Evolutionary conservation across 208 protist species (phyloP), one percentile per base, ranked within the genome.

Genomic region (Acanthamoeba quina): DNA sequence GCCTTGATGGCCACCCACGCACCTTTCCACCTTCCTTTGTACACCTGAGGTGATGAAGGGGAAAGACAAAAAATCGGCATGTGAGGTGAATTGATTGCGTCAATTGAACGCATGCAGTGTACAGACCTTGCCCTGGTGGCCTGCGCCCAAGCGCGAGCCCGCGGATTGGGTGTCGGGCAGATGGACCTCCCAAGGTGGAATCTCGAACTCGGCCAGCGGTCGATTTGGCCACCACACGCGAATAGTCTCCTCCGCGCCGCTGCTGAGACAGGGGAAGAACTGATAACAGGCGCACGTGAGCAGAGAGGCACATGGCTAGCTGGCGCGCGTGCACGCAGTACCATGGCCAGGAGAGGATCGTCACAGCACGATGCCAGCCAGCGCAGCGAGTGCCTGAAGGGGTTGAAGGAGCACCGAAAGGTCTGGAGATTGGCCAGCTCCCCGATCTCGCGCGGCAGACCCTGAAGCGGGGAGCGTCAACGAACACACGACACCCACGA

Each of bases 121-220:
- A 4, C 49, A 54, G 9, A 74, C 74, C 74, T 82, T 82, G 31
- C 74, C 74, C 41, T 82, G 74, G 47, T 82, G 74, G 47, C 74
- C 74, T 3, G 74, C 74, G 7, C 74, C 74, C 24, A 82, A 56
- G 3, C 74, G 31, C 41, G 74, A 56, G 41, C 41, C 47, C 3
- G 3, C 41, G 9, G 74, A 47, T 4, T n/a, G 74, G 9, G 74
- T 82, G 47, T 82, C 74, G 47, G 74, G 74, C 4, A 82, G 74
- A 1, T 82, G 74, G 41, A 82, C 41, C 4, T 82, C 74, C 34
- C 74, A 82, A 5, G 74, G 74, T 24, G 74, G 74, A 7, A 82
- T 82, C 74, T 82, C 74, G 47, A 82, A 82, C 74, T 82, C 44
- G 31, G 74, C 74, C 74, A 82, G 41, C 9, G 74, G 74, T 82